phyloP scores from a whole-genome alignment of 306 rosid species.

The Luffa aegyptiaca region DNA sequence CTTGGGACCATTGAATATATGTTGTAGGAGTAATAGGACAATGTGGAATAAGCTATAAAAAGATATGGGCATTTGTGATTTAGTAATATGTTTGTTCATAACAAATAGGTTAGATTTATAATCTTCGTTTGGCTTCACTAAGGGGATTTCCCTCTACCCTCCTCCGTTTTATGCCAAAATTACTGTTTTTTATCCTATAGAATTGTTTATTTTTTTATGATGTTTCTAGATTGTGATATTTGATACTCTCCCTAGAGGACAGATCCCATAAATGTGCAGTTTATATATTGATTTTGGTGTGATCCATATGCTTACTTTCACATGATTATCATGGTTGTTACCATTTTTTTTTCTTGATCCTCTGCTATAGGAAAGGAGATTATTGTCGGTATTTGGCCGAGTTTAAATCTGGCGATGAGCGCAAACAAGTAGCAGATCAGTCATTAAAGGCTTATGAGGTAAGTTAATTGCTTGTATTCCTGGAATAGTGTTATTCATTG shows the following conservation, averaged over 20 bases:
- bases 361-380: constrained; percentile 35
- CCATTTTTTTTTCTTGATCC: background rate
- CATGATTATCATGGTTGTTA: background rate
- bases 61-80: background rate
- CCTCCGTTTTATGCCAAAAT: background rate
- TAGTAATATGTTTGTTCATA: background rate
- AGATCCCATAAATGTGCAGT: background rate
- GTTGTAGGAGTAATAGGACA: background rate
- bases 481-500: background rate
- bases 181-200: background rate
- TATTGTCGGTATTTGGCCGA: constrained; percentile 40
- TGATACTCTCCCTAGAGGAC: background rate
- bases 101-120: background rate
- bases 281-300: background rate
- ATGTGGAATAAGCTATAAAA: background rate
- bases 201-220: background rate
- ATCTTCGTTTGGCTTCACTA: background rate
- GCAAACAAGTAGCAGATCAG: constrained; percentile 34
- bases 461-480: constrained; percentile 10
- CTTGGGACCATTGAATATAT: background rate
- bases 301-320: background rate
- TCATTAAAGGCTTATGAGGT: constrained; percentile 34
- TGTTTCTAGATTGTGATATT: background rate
- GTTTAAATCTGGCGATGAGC: constrained; percentile 24
- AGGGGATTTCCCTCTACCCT: background rate